Evolutionary conservation across 108 stramenopile genomes (phyloP).

Genomic region (Seminavis robusta): DNA sequence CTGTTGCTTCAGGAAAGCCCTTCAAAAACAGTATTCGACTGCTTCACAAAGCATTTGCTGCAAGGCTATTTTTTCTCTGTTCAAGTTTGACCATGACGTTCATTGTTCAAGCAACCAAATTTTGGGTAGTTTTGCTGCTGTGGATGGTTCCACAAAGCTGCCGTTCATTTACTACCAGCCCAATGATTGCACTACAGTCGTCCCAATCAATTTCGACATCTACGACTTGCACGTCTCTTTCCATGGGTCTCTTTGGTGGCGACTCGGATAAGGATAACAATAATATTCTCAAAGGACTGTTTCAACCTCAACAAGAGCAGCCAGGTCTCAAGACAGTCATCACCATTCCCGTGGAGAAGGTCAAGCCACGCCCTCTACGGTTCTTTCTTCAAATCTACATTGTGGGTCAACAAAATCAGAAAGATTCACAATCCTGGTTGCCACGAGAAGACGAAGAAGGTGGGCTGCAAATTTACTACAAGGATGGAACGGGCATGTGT

Average conservation of each 20-base stretch:
- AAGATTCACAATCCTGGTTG: conserved; percentile 47
- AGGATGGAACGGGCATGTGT: conserved; percentile 62
- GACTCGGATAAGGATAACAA: not conserved
- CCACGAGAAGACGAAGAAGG: conserved; percentile 46
- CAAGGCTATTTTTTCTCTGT: too few relatives aligned
- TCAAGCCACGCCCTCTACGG: conserved; percentile 37
- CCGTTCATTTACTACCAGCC: too few relatives aligned
- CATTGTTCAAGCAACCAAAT: not conserved
- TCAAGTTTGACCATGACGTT: not conserved
- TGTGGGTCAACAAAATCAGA: conserved; percentile 50
- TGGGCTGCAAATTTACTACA: conserved; percentile 55
- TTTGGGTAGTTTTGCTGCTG: not conserved
- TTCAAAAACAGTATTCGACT: too few relatives aligned
- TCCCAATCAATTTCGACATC: not conserved
- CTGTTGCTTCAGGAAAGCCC: too few relatives aligned
- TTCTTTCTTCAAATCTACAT: conserved; percentile 54
- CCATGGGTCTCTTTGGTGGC: not conserved
- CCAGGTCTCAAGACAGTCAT: conserved; percentile 17
- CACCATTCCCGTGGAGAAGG: conserved; percentile 22
- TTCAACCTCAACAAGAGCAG: conserved; percentile 4
- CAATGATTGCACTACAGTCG: not conserved
- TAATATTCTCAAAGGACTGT: conserved; percentile 1
- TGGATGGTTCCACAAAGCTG: too few relatives aligned
- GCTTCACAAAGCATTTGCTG: too few relatives aligned
- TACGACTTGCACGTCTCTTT: not conserved